These are phyloP conservation scores for Penicillium brevicompactum DNA, from an alignment of 2,329 filamentous ascomycete species.

Conservation along the genomic window DNA sequence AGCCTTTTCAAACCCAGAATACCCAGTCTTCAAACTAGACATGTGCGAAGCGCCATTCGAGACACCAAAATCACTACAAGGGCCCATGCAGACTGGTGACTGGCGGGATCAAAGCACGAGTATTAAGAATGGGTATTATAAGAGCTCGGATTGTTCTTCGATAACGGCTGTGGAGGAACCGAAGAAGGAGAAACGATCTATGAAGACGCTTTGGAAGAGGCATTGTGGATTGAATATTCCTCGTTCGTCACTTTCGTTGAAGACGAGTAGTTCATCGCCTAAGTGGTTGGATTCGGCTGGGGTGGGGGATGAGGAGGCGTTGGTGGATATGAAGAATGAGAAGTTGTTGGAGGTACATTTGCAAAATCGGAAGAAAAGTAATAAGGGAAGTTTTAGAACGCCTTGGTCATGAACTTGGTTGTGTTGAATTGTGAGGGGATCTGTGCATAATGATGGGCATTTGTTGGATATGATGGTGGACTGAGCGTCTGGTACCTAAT, in stretches of 20 bases:
- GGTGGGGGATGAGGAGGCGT: conserved; percentile 13
- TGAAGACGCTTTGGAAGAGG: conserved; percentile 16
- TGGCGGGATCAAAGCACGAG: neutral
- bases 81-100: neutral
- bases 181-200: conserved; percentile 15
- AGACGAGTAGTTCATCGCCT: conserved; percentile 5
- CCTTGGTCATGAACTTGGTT: too few species aligned
- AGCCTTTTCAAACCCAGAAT: conserved; percentile 14
- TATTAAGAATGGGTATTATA: neutral
- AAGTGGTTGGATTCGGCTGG: conserved; percentile 16
- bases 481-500: too few species aligned
- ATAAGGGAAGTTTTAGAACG: neutral
- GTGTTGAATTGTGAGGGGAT: too few species aligned
- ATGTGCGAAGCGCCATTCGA: conserved; percentile 13
- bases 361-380: neutral
- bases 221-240: conserved; percentile 15
- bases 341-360: conserved; percentile 20
- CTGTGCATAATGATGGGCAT: too few species aligned
- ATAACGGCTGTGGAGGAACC: neutral
- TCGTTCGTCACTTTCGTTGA: conserved; percentile 16
- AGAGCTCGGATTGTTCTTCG: neutral
- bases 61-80: conserved; percentile 4
- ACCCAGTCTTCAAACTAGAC: conserved; percentile 23
- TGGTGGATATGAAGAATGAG: conserved; percentile 13
- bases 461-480: too few species aligned